A percentile compares a stretch with the other conserved stretches of the same genome.
These are phyloP conservation scores for Sonneratia alba DNA, from an alignment of 345 rosid genomes.

Conservation along the genomic window DNA sequence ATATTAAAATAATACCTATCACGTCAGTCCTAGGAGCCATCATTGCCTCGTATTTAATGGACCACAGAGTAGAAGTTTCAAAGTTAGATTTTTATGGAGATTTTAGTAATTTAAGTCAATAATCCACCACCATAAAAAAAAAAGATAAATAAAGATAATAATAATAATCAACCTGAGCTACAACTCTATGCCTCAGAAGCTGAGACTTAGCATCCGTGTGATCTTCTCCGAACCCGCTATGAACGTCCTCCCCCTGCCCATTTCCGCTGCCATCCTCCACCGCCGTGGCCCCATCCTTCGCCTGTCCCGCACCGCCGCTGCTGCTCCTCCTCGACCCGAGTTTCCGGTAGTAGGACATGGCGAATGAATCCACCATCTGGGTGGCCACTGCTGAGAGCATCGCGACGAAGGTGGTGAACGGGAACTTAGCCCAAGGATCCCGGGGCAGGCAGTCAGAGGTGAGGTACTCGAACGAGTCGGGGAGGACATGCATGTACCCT, in stretches of 20 bases:
- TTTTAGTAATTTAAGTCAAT: too few species aligned
- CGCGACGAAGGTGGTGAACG: conserved; percentile 49
- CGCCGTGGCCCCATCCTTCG: neutral
- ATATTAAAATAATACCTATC: too few species aligned
- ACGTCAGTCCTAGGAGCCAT: too few species aligned
- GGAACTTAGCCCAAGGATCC: conserved; percentile 46
- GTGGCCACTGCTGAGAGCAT: conserved; percentile 51
- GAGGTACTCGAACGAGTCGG: conserved; percentile 43
- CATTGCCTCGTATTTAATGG: too few species aligned
- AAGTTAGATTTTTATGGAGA: too few species aligned
- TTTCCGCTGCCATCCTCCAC: conserved; percentile 2
- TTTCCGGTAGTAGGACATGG: conserved; percentile 16
- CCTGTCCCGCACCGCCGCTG: neutral
- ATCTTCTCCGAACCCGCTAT: neutral
- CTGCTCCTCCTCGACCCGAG: neutral
- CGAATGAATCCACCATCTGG: conserved; percentile 46
- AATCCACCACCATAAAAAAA: too few species aligned
- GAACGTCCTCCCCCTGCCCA: neutral
- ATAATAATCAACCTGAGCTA: conserved; percentile 5
- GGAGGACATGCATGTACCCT: conserved; percentile 55
- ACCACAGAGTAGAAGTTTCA: too few species aligned
- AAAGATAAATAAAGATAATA: too few species aligned
- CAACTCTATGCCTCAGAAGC: conserved; percentile 10
- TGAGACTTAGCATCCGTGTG: neutral
- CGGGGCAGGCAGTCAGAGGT: conserved; percentile 37